A percentile compares a stretch with the other conserved stretches of the same genome.
Conservation (phyloP, 176 grass and related monocot species). For the Avena eriantha region DNA sequence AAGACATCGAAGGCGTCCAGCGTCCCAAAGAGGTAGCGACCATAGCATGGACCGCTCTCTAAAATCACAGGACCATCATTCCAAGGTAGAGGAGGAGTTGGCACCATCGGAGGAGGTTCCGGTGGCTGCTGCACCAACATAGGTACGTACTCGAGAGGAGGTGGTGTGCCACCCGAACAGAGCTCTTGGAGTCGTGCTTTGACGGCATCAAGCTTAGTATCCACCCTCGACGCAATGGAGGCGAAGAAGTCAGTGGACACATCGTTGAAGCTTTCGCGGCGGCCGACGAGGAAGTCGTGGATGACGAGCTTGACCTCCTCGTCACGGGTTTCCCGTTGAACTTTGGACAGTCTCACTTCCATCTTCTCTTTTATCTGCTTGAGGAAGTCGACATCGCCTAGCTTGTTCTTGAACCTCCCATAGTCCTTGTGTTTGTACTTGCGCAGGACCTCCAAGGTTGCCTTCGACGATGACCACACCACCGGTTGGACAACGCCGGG, state of each 20-base stretch:
- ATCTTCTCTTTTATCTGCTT: not conserved
- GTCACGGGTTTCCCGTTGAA: not conserved
- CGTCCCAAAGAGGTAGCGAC: not conserved
- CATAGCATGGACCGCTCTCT: not conserved
- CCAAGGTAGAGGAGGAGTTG: not conserved
- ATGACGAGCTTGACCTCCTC: constrained; percentile 30
- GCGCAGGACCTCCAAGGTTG: not conserved
- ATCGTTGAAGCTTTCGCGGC: not conserved
- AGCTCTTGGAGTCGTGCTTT: constrained; percentile 14
- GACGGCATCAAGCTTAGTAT: not conserved
- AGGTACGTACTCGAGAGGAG: not conserved
- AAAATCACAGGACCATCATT: not conserved
- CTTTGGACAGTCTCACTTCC: constrained; percentile 10
- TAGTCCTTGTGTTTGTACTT: not conserved
- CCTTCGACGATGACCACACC: not conserved
- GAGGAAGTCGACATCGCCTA: constrained; percentile 22
- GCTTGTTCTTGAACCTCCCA: constrained; percentile 14
- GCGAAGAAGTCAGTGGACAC: not conserved
- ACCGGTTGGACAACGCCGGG: too few relatives aligned
- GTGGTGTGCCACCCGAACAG: not conserved
- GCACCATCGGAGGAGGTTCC: not conserved
- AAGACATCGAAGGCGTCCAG: too few relatives aligned
- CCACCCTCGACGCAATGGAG: not conserved
- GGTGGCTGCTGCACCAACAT: not conserved
- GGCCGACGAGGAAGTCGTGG: constrained; percentile 26